phyloP scores from a whole-genome alignment of 805 yeast species.

The Candida vartiovaarae region DNA sequence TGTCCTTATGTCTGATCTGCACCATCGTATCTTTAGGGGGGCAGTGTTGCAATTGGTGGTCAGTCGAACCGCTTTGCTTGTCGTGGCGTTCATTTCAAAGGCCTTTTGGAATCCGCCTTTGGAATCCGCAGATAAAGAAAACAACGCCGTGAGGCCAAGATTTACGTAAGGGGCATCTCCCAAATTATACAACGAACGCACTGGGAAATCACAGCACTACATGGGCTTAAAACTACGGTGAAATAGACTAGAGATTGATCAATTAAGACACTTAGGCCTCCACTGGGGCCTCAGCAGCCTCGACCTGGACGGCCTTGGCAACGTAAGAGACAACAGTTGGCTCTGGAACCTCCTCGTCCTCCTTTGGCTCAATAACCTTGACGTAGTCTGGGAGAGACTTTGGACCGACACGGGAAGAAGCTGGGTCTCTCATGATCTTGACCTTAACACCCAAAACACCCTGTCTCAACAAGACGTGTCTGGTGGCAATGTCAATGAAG shows the following conservation, averaged over 20 bases:
- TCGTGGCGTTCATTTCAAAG: no score
- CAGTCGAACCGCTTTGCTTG: no score
- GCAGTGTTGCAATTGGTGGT: background rate
- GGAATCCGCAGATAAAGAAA: no score
- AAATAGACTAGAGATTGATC: background rate
- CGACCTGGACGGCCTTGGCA: slow-evolving; percentile 16
- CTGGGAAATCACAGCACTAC: no score
- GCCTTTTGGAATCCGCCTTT: no score
- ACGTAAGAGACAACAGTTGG: slow-evolving; percentile 78
- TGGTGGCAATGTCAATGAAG: slow-evolving; percentile 97
- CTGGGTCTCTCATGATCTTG: slow-evolving; percentile 99
- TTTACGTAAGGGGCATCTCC: no score
- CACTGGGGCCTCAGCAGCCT: slow-evolving; percentile 9
- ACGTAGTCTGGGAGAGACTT: slow-evolving; percentile 93
- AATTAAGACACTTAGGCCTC: slow-evolving; percentile 5
- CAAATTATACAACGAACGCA: no score
- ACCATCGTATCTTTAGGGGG: slow-evolving; percentile 12
- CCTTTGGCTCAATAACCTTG: slow-evolving; percentile 89
- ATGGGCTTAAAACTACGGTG: no score
- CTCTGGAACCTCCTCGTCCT: slow-evolving; percentile 73
- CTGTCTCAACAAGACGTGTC: slow-evolving; percentile 99
- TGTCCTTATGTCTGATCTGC: slow-evolving; percentile 30
- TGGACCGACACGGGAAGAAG: slow-evolving; percentile 77
- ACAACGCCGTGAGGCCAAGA: no score
- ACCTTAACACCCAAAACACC: slow-evolving; percentile 99